Evolutionary conservation across 83 land plant genomes (phyloP), one percentile per base, ranked within the genome.

Genomic region (Picea abies): DNA sequence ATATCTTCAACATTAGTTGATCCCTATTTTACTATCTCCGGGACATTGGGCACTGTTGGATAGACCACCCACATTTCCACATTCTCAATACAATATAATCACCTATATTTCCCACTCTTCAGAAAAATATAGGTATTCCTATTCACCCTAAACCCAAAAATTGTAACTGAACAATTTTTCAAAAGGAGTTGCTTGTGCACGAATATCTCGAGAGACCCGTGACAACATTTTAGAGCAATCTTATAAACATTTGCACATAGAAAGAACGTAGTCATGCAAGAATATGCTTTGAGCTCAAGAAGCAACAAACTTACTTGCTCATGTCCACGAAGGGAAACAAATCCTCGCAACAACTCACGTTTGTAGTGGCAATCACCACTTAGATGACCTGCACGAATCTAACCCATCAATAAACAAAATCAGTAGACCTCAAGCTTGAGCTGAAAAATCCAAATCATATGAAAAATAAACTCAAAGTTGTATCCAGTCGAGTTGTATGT

Each of bases 351-450:
- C 67, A 96, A 72, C 86, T 96, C 99, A 61, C 94, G 92, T 80
- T 94, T 96, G 88, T 87, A 96, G 63, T 94, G 95, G 84, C 99
- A 96, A 86, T 96, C 97, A 68, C 99, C 99, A 88, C 99, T 96
- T 60, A 94, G 83, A 90, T 94, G 95, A 7, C 91, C 94, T 76
- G 97, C 97, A 52, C 99, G 90, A 75, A 96, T 96, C 98, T 96
- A 83, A 32, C 29, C 35, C 19, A 78, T 39, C 5, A 22, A 75
- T 25, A 75, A 47, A 75, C 4, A 71, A 20, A 47, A 47, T 73
- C 17, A 75, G 58, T 47, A 12, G 2, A 44, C n/a, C n/a, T n/a
- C 60, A 47, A 75, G 78, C 16, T n/a, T 20, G 44, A 37, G 17
- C 41, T 39, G 4, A 41, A 41, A 72, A 72, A 1, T 41, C n/a